Percentiles rank a stretch among this genome's conserved stretches.
Evolutionary conservation across 2,329 filamentous ascomycete species (phyloP).

Genomic region (Knoxdaviesia capensis): DNA sequence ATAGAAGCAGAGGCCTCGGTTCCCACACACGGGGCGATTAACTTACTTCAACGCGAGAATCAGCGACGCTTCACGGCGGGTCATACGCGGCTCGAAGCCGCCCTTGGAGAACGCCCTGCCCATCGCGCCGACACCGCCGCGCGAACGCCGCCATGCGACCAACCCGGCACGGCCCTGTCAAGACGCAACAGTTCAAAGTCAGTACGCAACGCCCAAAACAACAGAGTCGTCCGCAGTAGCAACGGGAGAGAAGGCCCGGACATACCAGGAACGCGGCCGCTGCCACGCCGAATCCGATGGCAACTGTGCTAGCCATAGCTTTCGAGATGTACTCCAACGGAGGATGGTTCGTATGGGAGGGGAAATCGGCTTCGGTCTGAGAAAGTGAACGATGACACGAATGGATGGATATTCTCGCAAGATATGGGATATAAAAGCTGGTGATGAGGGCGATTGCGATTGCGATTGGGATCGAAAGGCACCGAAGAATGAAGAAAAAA

Average conservation of each 20-base stretch:
- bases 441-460: no score
- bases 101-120: constrained; percentile 95
- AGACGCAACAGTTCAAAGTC: neutral
- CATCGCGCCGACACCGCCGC: constrained; percentile 56
- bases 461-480: no score
- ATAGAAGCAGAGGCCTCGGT: neutral
- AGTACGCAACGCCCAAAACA: constrained; percentile 4
- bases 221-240: neutral
- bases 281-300: constrained; percentile 25
- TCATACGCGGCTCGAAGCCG: constrained; percentile 95
- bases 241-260: neutral
- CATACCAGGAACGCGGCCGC: constrained; percentile 31
- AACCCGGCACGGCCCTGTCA: constrained; percentile 73
- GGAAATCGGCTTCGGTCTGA: no score
- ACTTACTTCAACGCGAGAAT: constrained; percentile 76
- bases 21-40: neutral
- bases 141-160: constrained; percentile 68
- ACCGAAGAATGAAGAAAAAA: no score
- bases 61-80: constrained; percentile 68
- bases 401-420: no score
- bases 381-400: no score
- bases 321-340: no score
- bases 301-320: constrained; percentile 22
- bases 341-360: no score
- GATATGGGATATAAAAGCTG: no score